Evolutionary conservation across 148 eudicot genomes (phyloP).

Genomic region (Rheum nobile): DNA sequence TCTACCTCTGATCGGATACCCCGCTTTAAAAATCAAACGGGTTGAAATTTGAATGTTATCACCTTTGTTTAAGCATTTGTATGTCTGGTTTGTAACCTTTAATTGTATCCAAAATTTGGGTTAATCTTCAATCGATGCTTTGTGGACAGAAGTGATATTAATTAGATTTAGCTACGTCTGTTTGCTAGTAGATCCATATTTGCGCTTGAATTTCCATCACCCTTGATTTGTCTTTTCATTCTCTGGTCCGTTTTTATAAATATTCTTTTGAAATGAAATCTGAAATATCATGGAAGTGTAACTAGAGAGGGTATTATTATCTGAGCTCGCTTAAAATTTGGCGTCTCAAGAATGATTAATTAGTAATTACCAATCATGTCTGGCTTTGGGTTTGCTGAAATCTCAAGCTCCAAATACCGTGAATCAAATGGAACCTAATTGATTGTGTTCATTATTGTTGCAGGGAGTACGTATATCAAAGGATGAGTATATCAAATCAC

Average conservation of each 20-base stretch:
- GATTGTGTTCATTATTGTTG: conserved; percentile 1
- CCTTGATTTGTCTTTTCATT: neutral
- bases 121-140: too few relatives aligned
- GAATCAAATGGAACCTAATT: neutral
- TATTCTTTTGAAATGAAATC: too few relatives aligned
- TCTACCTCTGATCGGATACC: too few relatives aligned
- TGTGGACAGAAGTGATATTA: too few relatives aligned
- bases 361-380: neutral
- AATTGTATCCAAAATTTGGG: too few relatives aligned
- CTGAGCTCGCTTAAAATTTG: neutral
- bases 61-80: too few relatives aligned
- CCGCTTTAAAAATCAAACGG: too few relatives aligned
- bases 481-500: conserved; percentile 52
- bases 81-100: too few relatives aligned
- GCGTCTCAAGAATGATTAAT: neutral
- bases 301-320: neutral
- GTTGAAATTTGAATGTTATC: too few relatives aligned
- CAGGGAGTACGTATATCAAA: conserved; percentile 77
- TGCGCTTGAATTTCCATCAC: neutral
- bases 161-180: too few relatives aligned
- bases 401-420: neutral
- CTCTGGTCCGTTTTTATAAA: neutral
- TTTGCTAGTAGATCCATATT: too few relatives aligned
- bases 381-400: neutral
- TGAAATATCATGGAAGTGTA: neutral